These are phyloP conservation scores for Corylus avellana DNA, from an alignment of 306 rosid species.

Conservation along the genomic window DNA sequence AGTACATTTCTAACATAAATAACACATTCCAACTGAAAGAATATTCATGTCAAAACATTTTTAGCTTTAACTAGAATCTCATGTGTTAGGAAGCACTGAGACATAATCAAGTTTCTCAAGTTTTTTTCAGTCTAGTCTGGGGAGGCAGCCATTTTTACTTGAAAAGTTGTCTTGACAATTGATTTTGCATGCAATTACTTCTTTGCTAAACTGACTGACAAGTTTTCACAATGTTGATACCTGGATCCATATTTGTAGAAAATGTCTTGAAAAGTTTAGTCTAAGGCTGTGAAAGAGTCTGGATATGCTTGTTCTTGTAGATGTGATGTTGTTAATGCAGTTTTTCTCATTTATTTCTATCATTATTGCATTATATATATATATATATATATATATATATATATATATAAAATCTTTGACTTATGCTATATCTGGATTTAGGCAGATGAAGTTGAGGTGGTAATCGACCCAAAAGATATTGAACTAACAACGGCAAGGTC, in stretches of 20 bases:
- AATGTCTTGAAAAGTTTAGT: not conserved
- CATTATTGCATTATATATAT: constrained; percentile 2
- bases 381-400: not conserved
- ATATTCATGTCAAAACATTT: not conserved
- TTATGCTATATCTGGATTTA: constrained; percentile 40
- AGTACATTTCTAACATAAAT: constrained; percentile 21
- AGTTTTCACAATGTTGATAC: not conserved
- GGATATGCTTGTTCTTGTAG: constrained; percentile 14
- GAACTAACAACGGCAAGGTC: constrained; percentile 94
- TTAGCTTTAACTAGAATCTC: not conserved
- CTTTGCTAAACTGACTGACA: not conserved
- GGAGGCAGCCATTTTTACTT: constrained; percentile 20
- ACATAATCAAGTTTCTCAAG: constrained; percentile 9
- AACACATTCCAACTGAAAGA: constrained; percentile 6
- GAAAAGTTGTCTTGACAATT: not conserved
- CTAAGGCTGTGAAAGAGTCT: constrained; percentile 1
- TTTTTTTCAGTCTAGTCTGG: constrained; percentile 13
- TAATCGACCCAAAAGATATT: constrained; percentile 91
- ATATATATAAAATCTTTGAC: not conserved
- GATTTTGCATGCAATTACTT: not conserved
- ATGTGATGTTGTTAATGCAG: not conserved
- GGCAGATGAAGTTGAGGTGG: constrained; percentile 98
- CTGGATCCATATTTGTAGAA: not conserved
- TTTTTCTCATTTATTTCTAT: constrained; percentile 6
- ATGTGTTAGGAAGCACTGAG: constrained; percentile 6